Percentiles rank a stretch among this genome's conserved stretches.
Conservation (phyloP, 2,329 filamentous ascomycete genomes). For the Ophidiomyces ophidiicola region DNA sequence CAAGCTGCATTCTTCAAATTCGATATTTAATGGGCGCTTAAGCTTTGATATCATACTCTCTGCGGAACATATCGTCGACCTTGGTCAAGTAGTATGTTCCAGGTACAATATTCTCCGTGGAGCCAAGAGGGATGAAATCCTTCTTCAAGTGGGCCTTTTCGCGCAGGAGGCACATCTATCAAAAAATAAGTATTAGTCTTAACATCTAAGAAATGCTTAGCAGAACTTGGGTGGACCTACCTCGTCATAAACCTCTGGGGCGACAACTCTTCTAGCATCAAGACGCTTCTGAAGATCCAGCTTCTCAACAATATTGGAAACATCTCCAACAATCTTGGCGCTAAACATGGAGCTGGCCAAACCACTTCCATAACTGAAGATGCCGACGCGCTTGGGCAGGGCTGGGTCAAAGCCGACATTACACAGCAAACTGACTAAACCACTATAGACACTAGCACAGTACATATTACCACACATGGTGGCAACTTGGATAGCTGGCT, state of each 20-base stretch:
- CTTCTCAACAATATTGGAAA: constrained; percentile 53
- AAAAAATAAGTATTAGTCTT: constrained; percentile 20
- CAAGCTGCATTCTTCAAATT: background rate
- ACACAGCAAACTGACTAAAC: constrained; percentile 48
- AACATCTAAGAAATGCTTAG: background rate
- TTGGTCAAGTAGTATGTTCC: constrained; percentile 69
- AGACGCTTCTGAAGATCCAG: constrained; percentile 60
- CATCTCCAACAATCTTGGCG: constrained; percentile 52
- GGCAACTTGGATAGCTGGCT: constrained; percentile 60
- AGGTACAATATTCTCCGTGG: constrained; percentile 48
- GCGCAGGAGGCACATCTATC: constrained; percentile 63
- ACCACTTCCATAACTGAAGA: constrained; percentile 72
- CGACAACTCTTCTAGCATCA: constrained; percentile 51
- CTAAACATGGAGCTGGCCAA: constrained; percentile 65
- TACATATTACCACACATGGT: constrained; percentile 62
- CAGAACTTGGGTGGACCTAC: constrained; percentile 37
- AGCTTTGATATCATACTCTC: constrained; percentile 61
- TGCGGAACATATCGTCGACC: constrained; percentile 77
- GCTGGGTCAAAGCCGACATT: constrained; percentile 51
- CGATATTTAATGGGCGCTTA: constrained; percentile 16
- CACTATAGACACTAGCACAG: constrained; percentile 47
- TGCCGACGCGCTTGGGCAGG: constrained; percentile 58
- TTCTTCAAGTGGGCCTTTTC: constrained; percentile 77
- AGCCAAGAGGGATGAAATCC: constrained; percentile 59
- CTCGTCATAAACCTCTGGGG: constrained; percentile 61